A percentile compares a stretch with the other conserved stretches of the same genome.
phyloP scores from a whole-genome alignment of 1,139 yeast genomes.

The Yamadazyma spencermartinsiae region DNA sequence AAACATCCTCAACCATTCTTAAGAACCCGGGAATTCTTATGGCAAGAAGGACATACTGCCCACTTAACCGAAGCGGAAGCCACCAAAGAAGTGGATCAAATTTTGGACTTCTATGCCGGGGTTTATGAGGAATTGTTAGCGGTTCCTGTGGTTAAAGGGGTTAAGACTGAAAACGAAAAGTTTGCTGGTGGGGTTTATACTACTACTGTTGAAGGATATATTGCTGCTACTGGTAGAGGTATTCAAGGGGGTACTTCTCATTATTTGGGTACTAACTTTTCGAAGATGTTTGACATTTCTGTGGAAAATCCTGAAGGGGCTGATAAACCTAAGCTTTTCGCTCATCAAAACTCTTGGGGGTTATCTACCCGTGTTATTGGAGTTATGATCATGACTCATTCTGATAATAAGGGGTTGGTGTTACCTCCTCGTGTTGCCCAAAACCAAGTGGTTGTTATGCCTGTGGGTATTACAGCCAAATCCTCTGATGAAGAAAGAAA shows the following conservation, averaged over 20 bases:
- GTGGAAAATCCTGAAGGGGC: slow-evolving; percentile 94
- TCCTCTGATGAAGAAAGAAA: slow-evolving; percentile 74
- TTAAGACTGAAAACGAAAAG: slow-evolving; percentile 94
- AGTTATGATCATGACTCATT: slow-evolving; percentile 98
- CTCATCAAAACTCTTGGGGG: slow-evolving; percentile 99
- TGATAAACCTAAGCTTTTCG: slow-evolving; percentile 81
- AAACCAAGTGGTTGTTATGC: slow-evolving; percentile 86
- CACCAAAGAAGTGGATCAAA: slow-evolving; percentile 76
- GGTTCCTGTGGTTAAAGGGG: slow-evolving; percentile 95
- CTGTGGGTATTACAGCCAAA: slow-evolving; percentile 92
- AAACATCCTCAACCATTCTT: slow-evolving; percentile 99
- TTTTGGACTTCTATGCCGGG: slow-evolving; percentile 81
- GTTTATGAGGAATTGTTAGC: slow-evolving; percentile 91
- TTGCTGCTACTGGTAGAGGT: slow-evolving; percentile 99
- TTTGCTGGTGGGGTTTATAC: slow-evolving; percentile 98
- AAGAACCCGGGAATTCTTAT: slow-evolving; percentile 97
- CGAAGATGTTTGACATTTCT: slow-evolving; percentile 94
- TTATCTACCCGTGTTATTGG: slow-evolving; percentile 97
- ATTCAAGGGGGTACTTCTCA: slow-evolving; percentile 99
- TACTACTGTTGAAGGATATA: slow-evolving; percentile 94
- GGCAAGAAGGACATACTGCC: slow-evolving; percentile 99
- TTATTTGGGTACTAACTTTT: slow-evolving; percentile 96
- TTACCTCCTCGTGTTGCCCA: slow-evolving; percentile 97
- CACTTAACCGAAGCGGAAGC: slow-evolving; percentile 84
- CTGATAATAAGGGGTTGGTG: slow-evolving; percentile 97